phyloP scores from a whole-genome alignment of 768 basidiomycete species.

The Rossbeevera mucosa region DNA sequence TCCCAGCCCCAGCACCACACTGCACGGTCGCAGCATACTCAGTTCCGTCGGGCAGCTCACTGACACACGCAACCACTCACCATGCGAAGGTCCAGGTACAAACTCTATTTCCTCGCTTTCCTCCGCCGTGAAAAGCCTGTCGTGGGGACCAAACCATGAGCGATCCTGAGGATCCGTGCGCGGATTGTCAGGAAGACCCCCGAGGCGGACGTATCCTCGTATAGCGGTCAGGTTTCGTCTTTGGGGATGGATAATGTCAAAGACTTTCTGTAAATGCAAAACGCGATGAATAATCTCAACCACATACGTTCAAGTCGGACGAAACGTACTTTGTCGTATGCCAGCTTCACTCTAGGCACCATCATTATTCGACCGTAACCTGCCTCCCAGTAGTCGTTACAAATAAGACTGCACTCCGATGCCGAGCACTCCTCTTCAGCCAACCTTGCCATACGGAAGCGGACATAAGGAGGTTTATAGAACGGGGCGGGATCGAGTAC shows the following conservation, averaged over 20 bases:
- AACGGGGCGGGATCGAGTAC: conserved; percentile 94
- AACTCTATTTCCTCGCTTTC: conserved; percentile 79
- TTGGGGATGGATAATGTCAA: conserved; percentile 87
- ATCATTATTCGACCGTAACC: conserved; percentile 97
- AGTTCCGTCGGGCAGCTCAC: neutral
- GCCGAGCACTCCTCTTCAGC: conserved; percentile 90
- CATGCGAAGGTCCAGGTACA: conserved; percentile 75
- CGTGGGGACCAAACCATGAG: conserved; percentile 97
- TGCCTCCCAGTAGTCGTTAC: conserved; percentile 97
- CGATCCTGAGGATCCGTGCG: conserved; percentile 96
- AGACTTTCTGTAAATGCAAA: conserved; percentile 66
- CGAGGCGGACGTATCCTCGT: conserved; percentile 88
- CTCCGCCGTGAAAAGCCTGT: conserved; percentile 86
- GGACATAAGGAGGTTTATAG: conserved; percentile 85
- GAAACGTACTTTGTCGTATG: conserved; percentile 76
- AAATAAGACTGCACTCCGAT: conserved; percentile 92
- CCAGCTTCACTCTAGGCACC: conserved; percentile 94
- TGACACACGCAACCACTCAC: conserved; percentile 36
- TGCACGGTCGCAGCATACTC: conserved; percentile 29
- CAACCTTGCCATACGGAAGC: conserved; percentile 93
- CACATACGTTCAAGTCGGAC: neutral
- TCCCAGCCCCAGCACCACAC: conserved; percentile 99
- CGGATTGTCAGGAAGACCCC: conserved; percentile 95
- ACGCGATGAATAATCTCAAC: conserved; percentile 2
- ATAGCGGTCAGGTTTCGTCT: conserved; percentile 94